Percentiles rank a stretch among this genome's conserved stretches.
phyloP scores from a whole-genome alignment of 306 rosid genomes.

The Lotus japonicus region DNA sequence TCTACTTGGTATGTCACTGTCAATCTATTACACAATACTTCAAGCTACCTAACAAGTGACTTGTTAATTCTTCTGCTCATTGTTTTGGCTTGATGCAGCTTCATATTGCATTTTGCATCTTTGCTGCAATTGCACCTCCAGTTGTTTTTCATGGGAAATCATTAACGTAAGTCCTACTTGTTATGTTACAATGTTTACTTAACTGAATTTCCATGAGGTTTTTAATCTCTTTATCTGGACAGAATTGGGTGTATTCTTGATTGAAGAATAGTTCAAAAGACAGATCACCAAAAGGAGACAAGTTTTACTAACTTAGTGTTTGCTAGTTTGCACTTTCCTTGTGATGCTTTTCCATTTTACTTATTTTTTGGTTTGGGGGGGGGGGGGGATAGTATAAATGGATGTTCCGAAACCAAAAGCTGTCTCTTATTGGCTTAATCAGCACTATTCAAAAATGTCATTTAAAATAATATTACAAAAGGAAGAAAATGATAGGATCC shows the following conservation, averaged over 20 bases:
- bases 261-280: neutral
- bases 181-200: neutral
- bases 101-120: conserved; percentile 77
- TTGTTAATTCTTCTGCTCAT: conserved; percentile 24
- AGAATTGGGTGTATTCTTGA: neutral
- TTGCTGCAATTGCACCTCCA: conserved; percentile 98
- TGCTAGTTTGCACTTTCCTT: neutral
- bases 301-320: neutral
- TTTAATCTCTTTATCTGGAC: conserved; percentile 8
- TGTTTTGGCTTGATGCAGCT: conserved; percentile 50
- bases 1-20: conserved; percentile 77
- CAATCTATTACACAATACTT: conserved; percentile 10
- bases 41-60: neutral
- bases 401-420: neutral
- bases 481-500: neutral
- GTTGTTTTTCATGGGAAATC: conserved; percentile 91
- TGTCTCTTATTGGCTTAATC: neutral
- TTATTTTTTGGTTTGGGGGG: neutral
- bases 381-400: neutral
- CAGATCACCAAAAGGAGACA: neutral
- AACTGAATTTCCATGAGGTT: neutral
- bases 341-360: neutral
- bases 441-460: neutral
- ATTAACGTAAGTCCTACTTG: conserved; percentile 65
- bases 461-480: neutral